These are phyloP conservation scores for Phtheirospermum japonicum DNA, from an alignment of 257 asterid genomes.

Conservation along the genomic window DNA sequence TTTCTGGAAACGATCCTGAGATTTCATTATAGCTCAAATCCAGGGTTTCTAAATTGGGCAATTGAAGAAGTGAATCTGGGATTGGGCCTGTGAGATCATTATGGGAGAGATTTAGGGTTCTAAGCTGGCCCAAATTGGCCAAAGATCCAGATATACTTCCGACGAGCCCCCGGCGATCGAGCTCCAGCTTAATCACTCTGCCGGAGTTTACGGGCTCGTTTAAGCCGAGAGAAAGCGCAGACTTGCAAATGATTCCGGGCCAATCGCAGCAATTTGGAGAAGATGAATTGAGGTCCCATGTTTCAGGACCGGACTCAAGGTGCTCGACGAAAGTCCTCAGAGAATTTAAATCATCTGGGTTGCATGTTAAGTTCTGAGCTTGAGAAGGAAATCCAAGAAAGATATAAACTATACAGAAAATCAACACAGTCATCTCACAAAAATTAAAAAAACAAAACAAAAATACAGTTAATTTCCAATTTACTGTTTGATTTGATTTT, in stretches of 20 bases:
- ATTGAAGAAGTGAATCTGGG: slow-evolving; percentile 49
- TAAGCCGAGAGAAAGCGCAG: background rate
- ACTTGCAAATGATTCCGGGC: slow-evolving; percentile 59
- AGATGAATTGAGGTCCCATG: slow-evolving; percentile 47
- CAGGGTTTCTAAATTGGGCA: slow-evolving; percentile 49
- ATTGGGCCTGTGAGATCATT: slow-evolving; percentile 54
- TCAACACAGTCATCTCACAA: slow-evolving; percentile 38
- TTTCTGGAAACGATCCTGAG: slow-evolving; percentile 44
- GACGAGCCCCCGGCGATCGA: slow-evolving; percentile 36
- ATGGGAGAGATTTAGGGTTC: slow-evolving; percentile 60
- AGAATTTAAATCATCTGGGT: slow-evolving; percentile 46
- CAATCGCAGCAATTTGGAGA: slow-evolving; percentile 60
- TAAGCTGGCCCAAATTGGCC: slow-evolving; percentile 59
- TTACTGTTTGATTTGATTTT: too few relatives aligned
- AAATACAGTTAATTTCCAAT: background rate
- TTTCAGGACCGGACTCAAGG: slow-evolving; percentile 41
- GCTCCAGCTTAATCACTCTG: slow-evolving; percentile 61
- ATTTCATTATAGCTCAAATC: slow-evolving; percentile 60
- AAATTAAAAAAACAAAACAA: background rate
- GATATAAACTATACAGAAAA: slow-evolving; percentile 31
- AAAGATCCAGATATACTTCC: slow-evolving; percentile 54
- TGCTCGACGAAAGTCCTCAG: slow-evolving; percentile 39
- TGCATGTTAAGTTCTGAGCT: slow-evolving; percentile 56
- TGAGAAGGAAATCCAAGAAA: slow-evolving; percentile 30
- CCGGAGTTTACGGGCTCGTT: slow-evolving; percentile 20